Evolutionary conservation across 352 stramenopile species (phyloP), one percentile per base, ranked within the genome.

Genomic region (Albugo laibachii): DNA sequence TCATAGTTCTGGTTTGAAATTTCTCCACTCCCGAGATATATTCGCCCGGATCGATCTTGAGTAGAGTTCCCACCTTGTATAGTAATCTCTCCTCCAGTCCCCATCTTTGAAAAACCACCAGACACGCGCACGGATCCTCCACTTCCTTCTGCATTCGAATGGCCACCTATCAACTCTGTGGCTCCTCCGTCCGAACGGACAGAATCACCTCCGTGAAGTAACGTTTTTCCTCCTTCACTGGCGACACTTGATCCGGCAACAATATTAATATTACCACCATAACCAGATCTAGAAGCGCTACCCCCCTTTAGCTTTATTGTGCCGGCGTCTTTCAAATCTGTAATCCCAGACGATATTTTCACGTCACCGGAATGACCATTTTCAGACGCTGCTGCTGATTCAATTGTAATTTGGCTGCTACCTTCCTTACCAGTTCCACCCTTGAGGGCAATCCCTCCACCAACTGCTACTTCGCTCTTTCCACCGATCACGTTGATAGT

Each of bases 201-300:
- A 3, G 45, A 40, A 13, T 14, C 15, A 21, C 45, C 45, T 14
- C 41, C 45, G 45, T 45, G 45, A 5, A 50, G 14, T 4, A 8
- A 14, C 10, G 45, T 24, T 15, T 36, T 46, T 16, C 45, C 45
- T n/a, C 34, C 41, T 16, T 15, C 21, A 11, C 45, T 19, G 19
- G n/a, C 31, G 38, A n/a, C 11, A 38, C 40, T 49, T 24, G 40
- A 18, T 13, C 39, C 37, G 5, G 48, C 39, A 18, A 37, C 39
- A 50, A 53, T 19, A 13, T 36, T 50, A 3, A 36, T 14, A 70
- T 54, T 78, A 80, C 53, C 18, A 61, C 56, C 34, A 59, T 77
- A 5, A 78, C 73, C 57, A 77, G 70, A 37, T 80, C 42, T n/a
- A 68, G 70, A 10, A 80, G 40, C 54, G 34, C 41, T 48, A 16